phyloP scores from a whole-genome alignment of 768 basidiomycete species.

The Termitomyces sp. region DNA sequence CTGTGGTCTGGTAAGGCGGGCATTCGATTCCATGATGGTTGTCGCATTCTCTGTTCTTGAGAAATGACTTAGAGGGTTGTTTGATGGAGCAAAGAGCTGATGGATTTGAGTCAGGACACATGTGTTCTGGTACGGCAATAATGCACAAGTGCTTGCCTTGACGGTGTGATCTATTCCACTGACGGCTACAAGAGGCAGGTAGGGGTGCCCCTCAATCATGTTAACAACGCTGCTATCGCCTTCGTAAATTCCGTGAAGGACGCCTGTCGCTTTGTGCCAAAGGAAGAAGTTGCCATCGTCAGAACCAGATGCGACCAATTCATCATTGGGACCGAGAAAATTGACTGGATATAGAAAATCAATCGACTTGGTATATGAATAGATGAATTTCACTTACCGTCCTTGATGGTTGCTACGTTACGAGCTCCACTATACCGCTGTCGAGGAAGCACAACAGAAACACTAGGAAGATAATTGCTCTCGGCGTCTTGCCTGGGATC shows the following conservation, averaged over 20 bases:
- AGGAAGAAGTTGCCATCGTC: conserved; percentile 89
- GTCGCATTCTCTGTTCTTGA: conserved; percentile 53
- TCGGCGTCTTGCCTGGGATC: conserved; percentile 23
- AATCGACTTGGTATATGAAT: conserved; percentile 1
- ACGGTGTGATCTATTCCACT: conserved; percentile 86
- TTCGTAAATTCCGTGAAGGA: conserved; percentile 74
- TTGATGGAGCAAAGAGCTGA: conserved; percentile 66
- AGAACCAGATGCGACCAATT: conserved; percentile 79
- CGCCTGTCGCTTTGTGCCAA: conserved; percentile 70
- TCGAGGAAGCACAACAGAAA: conserved; percentile 62
- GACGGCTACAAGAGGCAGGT: conserved; percentile 77
- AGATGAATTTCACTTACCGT: conserved; percentile 50
- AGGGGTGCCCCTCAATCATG: conserved; percentile 81
- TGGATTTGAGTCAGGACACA: conserved; percentile 5
- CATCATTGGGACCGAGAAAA: conserved; percentile 75
- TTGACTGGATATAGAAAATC: conserved; percentile 50
- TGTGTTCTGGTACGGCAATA: neutral
- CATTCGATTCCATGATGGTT: conserved; percentile 57
- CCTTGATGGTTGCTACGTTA: conserved; percentile 84
- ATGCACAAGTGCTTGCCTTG: conserved; percentile 48
- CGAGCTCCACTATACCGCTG: conserved; percentile 63
- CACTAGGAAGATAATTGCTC: conserved; percentile 26
- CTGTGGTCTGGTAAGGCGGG: conserved; percentile 28
- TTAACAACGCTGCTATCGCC: conserved; percentile 83
- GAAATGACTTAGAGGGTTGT: conserved; percentile 38